Evolutionary conservation across 345 rosid genomes (phyloP).

Genomic region (Sisymbrium irio): DNA sequence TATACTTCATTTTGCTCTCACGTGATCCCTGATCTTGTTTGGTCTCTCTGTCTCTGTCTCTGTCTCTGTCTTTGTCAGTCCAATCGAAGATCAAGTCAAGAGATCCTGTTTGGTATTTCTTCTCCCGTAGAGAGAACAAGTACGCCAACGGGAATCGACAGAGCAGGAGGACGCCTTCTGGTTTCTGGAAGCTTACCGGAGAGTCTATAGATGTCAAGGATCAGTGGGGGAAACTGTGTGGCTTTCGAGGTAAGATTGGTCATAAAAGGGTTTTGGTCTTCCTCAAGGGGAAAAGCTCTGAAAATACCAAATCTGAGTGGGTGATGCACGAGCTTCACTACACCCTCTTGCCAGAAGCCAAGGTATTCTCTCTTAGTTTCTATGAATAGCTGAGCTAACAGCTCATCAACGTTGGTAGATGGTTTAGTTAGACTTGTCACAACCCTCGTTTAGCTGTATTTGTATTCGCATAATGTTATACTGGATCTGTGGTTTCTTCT

Average conservation of each 20-base stretch:
- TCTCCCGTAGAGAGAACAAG: conserved; percentile 22
- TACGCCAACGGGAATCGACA: conserved; percentile 17
- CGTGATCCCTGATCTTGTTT: no score
- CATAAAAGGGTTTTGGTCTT: conserved; percentile 39
- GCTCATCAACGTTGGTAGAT: no score
- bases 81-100: conserved; percentile 17
- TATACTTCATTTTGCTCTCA: no score
- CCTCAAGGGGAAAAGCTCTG: not conserved
- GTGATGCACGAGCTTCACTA: conserved; percentile 27
- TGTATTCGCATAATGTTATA: no score
- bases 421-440: no score
- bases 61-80: not conserved
- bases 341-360: not conserved
- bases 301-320: conserved; percentile 13
- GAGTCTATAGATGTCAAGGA: not conserved
- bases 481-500: no score
- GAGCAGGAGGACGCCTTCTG: conserved; percentile 31
- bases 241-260: conserved; percentile 33
- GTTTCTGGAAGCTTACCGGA: conserved; percentile 52
- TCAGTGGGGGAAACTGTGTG: conserved; percentile 3
- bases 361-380: not conserved
- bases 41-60: not conserved
- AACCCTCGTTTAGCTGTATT: no score
- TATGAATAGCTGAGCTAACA: no score
- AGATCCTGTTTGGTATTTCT: conserved; percentile 41